A percentile compares a stretch with the other conserved stretches of the same genome.
Evolutionary conservation across 2,329 filamentous ascomycete species (phyloP).

Genomic region (Cladosporium sp.): DNA sequence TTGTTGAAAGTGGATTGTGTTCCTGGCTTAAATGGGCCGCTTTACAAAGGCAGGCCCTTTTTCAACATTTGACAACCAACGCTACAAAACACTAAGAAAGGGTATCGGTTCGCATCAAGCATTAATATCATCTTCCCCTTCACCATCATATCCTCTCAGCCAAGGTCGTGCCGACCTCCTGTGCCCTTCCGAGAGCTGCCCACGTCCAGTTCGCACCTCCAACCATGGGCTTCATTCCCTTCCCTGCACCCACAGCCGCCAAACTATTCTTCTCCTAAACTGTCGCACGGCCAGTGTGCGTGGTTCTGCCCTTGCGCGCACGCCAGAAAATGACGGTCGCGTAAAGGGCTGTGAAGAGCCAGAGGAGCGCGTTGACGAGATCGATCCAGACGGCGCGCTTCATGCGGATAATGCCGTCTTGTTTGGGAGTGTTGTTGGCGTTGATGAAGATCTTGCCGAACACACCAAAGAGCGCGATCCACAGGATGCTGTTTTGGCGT

Average conservation of each 20-base stretch:
- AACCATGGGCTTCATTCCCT: conserved; percentile 7
- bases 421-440: conserved; percentile 53
- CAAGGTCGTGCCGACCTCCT: not conserved
- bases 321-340: conserved; percentile 56
- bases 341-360: conserved; percentile 60
- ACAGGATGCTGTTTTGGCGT: conserved; percentile 52
- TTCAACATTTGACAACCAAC: not conserved
- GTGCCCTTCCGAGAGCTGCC: conserved; percentile 1
- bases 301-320: conserved; percentile 45
- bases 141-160: not conserved
- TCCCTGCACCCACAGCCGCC: conserved; percentile 14
- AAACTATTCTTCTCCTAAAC: conserved; percentile 25
- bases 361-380: conserved; percentile 67
- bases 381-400: conserved; percentile 84
- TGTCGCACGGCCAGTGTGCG: conserved; percentile 30
- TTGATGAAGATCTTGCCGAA: conserved; percentile 78
- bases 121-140: not conserved
- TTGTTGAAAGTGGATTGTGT: too few relatives aligned
- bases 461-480: conserved; percentile 75
- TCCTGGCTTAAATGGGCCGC: too few relatives aligned
- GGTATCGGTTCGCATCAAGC: not conserved
- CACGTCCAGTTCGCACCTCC: conserved; percentile 4
- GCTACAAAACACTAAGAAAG: not conserved
- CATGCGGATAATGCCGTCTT: conserved; percentile 64
- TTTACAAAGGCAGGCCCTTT: too few relatives aligned